phyloP scores from a whole-genome alignment of 208 protist genomes.

The Acanthamoeba castellanii region DNA sequence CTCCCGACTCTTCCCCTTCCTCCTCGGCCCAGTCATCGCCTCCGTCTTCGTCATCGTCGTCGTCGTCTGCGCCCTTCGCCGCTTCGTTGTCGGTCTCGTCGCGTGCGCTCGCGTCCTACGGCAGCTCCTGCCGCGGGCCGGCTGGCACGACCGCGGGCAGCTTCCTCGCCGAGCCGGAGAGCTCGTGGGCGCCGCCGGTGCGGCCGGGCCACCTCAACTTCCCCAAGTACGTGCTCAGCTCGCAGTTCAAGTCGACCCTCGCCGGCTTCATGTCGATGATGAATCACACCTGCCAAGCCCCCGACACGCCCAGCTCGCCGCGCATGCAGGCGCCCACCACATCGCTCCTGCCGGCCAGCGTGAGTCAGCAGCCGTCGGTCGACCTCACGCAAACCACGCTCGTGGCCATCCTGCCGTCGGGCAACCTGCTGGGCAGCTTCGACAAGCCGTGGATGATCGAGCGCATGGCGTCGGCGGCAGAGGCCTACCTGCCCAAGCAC shows the following conservation, averaged over 20 bases:
- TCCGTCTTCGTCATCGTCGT: background rate
- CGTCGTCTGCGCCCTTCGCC: background rate
- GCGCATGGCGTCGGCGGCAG: background rate
- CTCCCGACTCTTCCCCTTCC: background rate
- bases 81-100: background rate
- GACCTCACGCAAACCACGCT: background rate
- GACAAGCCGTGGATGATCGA: slow-evolving; percentile 44
- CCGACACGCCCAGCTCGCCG: too few species aligned
- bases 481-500: slow-evolving; percentile 42
- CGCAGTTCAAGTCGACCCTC: background rate
- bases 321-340: background rate
- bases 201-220: background rate
- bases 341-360: background rate
- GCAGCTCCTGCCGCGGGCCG: background rate
- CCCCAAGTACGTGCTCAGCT: background rate
- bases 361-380: background rate
- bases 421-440: slow-evolving; percentile 10
- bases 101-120: background rate
- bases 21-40: background rate
- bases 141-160: background rate
- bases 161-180: background rate
- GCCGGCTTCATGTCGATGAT: background rate
- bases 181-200: background rate
- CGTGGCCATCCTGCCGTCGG: slow-evolving; percentile 24
- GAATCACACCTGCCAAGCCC: background rate